Evolutionary conservation across 2,329 filamentous ascomycete genomes (phyloP).

Genomic region (Zymoseptoria tritici): DNA sequence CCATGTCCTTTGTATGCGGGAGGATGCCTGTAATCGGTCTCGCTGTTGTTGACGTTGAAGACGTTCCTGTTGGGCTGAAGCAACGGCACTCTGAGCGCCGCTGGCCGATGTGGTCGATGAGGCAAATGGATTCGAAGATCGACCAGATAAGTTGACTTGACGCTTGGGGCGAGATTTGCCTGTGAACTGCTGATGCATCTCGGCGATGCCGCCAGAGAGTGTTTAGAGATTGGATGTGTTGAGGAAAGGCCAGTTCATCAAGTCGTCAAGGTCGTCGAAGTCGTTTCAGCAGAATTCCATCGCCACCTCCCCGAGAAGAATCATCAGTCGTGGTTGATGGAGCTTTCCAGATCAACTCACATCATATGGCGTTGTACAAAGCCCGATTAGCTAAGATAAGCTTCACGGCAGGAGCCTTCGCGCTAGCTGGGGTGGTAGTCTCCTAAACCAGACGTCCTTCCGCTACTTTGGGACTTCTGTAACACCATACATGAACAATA

Average conservation of each 20-base stretch:
- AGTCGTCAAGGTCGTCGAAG: neutral
- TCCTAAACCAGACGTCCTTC: neutral
- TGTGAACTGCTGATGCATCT: constrained; percentile 91
- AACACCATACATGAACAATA: neutral
- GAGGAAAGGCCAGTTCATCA: neutral
- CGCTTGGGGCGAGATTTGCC: constrained; percentile 77
- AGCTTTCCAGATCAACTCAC: neutral
- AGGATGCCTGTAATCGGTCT: constrained; percentile 65
- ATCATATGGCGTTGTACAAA: neutral
- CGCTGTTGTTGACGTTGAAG: constrained; percentile 72
- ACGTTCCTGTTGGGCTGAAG: constrained; percentile 80
- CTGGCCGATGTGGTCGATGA: constrained; percentile 34
- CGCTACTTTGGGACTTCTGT: neutral
- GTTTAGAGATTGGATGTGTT: neutral
- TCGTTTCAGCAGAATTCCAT: neutral
- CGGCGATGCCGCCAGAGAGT: neutral
- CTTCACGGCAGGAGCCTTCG: neutral
- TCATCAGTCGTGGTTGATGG: neutral
- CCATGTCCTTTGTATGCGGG: constrained; percentile 72
- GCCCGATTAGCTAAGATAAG: no score
- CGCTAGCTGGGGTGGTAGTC: neutral
- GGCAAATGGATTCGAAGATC: constrained; percentile 71
- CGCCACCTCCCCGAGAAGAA: neutral
- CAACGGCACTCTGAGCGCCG: constrained; percentile 68
- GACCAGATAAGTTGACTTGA: constrained; percentile 89